These are phyloP conservation scores for Cunninghamia lanceolata DNA, from an alignment of 75 land plant genomes.

Conservation along the genomic window DNA sequence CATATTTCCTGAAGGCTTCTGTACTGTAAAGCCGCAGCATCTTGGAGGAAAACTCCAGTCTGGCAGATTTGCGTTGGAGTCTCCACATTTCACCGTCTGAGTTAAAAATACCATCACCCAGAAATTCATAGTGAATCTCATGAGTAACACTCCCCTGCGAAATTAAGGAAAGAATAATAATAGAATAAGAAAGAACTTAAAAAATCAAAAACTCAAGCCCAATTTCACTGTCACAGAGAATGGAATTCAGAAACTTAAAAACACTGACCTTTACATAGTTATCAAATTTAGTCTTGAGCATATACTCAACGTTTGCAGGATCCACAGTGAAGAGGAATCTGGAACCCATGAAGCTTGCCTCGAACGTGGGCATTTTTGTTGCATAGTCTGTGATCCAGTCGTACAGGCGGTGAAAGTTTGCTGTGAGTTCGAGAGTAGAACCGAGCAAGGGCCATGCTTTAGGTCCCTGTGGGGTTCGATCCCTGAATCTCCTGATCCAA, in stretches of 20 bases:
- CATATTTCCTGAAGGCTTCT: constrained; percentile 13
- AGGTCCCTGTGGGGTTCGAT: neutral
- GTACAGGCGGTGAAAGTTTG: no score
- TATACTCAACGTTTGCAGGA: constrained; percentile 14
- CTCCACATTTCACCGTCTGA: no score
- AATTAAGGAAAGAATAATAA: no score
- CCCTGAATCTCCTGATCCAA: neutral
- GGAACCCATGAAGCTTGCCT: neutral
- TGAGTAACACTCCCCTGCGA: no score
- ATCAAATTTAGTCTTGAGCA: constrained; percentile 25
- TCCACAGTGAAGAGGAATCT: constrained; percentile 9
- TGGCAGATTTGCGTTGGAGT: neutral
- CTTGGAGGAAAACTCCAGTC: constrained; percentile 29
- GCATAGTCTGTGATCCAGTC: neutral
- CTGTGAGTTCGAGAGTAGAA: no score
- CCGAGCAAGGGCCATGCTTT: neutral
- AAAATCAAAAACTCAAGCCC: no score
- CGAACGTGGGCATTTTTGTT: neutral
- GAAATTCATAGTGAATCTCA: no score
- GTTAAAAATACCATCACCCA: no score
- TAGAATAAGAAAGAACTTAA: no score
- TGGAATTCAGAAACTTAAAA: neutral
- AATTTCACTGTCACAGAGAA: no score
- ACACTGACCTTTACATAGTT: constrained; percentile 18
- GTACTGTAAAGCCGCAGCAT: constrained; percentile 20